phyloP scores from a whole-genome alignment of 1,284 basidiomycete genomes.

The Lentinus polychrous region DNA sequence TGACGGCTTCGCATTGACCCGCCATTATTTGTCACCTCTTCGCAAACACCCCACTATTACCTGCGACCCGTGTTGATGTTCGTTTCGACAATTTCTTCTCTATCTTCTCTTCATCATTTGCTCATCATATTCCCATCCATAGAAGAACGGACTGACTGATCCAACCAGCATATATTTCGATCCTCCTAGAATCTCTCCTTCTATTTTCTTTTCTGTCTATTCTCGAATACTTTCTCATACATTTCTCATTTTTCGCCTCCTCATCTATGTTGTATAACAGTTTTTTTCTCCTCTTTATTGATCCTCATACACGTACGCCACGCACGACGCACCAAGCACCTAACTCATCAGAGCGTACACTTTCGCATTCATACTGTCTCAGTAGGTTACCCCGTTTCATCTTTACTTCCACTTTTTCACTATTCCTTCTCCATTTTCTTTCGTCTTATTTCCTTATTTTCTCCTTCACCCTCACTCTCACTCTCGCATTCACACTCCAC shows the following conservation, averaged over 20 bases:
- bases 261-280: neutral
- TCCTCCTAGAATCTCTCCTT: neutral
- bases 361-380: constrained; percentile 2
- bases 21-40: neutral
- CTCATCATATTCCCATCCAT: neutral
- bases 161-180: neutral
- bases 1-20: neutral
- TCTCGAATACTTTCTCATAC: neutral
- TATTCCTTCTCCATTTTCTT: neutral
- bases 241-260: neutral
- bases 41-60: too few species aligned
- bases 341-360: neutral
- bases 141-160: neutral
- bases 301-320: neutral
- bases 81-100: neutral
- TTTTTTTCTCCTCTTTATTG: neutral
- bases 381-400: neutral
- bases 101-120: neutral
- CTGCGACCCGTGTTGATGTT: neutral
- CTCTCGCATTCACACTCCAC: too few species aligned
- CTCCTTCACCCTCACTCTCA: too few species aligned
- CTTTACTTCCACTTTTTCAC: too few species aligned
- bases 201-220: neutral
- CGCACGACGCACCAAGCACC: too few species aligned
- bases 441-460: too few species aligned